Base-by-base conservation (phyloP, 2,329 filamentous ascomycete species). In the Penicillium sp. region DNA sequence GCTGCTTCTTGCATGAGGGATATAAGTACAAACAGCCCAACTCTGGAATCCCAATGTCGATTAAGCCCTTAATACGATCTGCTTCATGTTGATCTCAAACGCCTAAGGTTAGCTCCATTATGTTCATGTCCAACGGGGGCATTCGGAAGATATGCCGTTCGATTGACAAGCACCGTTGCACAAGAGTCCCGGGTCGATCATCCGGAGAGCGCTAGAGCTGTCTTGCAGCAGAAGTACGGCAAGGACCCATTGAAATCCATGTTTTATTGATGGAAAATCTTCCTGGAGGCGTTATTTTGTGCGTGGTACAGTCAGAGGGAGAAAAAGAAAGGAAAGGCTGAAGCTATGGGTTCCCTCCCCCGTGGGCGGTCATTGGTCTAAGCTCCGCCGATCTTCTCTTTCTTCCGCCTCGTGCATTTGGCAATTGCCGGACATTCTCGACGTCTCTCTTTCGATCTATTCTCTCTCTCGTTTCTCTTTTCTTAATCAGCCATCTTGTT, bases 81-180 rank as follows among this genome's bases (percentile, higher is more conserved):
- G 34, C 46, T 48, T 52, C 47, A 54, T 30, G 35, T 53, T 30
- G 33, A 53, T 52, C 49, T 49, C 41, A 50, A 46, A 49, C 44
- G 40, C 33, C 33, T 45, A 45, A 36, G 33, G 46, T 48, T 52
- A 45, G 43, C 41, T 43, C n/a, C 41, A 43, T 34, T 35, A 28
- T 54, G 43, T 59, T 58, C 59, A n/a, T n/a, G n/a, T 5, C 19
- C 19, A 64, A 63, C 61, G 54, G 55, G 59, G 59, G 52, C 48
- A 55, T 40, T 58, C 56, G 61, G 65, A 66, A 63, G 59, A 60
- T 55, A 63, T 61, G 57, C 59, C 55, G 62, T 46, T 60, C 49
- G 51, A 56, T 62, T 62, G 49, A 58, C 53, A 62, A 63, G 55
- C 40, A 36, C 42, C 39, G 64, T 67, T 57, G 59, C 53, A 68